Evolutionary conservation across 495 filamentous ascomycete genomes (phyloP).

Genomic region (Daldinia grandis): DNA sequence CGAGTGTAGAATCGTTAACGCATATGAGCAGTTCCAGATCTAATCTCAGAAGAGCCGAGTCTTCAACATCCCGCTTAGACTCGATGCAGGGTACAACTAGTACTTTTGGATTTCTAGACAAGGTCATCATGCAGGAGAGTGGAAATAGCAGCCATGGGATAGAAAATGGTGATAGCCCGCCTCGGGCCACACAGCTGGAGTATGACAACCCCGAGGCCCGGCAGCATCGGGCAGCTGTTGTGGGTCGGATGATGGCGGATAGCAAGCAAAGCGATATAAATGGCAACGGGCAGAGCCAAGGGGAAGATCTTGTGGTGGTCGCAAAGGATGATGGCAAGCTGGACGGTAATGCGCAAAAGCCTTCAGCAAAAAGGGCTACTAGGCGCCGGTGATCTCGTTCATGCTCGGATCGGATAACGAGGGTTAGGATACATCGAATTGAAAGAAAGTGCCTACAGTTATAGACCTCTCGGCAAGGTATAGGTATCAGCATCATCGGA

Average conservation of each 20-base stretch:
- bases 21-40: slow-evolving; percentile 19
- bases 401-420: slow-evolving; percentile 7
- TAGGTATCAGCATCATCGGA: too few species aligned
- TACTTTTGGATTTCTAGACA: slow-evolving; percentile 27
- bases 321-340: neutral
- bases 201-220: slow-evolving; percentile 58
- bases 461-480: too few species aligned
- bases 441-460: neutral
- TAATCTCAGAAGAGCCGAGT: slow-evolving; percentile 21
- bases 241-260: slow-evolving; percentile 47
- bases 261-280: slow-evolving; percentile 11
- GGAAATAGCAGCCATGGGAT: slow-evolving; percentile 3
- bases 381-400: slow-evolving; percentile 27
- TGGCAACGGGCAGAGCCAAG: slow-evolving; percentile 2
- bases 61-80: slow-evolving; percentile 20
- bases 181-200: slow-evolving; percentile 54
- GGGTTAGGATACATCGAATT: neutral
- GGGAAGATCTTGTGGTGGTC: neutral
- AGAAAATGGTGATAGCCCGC: slow-evolving; percentile 41
- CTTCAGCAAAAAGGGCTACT: slow-evolving; percentile 22
- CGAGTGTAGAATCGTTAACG: slow-evolving; percentile 30
- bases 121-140: slow-evolving; percentile 31
- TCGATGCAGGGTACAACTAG: slow-evolving; percentile 1
- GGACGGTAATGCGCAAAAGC: neutral
- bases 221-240: slow-evolving; percentile 44